Base-by-base conservation (phyloP, 345 rosid species). In the Acer yangbiense region DNA sequence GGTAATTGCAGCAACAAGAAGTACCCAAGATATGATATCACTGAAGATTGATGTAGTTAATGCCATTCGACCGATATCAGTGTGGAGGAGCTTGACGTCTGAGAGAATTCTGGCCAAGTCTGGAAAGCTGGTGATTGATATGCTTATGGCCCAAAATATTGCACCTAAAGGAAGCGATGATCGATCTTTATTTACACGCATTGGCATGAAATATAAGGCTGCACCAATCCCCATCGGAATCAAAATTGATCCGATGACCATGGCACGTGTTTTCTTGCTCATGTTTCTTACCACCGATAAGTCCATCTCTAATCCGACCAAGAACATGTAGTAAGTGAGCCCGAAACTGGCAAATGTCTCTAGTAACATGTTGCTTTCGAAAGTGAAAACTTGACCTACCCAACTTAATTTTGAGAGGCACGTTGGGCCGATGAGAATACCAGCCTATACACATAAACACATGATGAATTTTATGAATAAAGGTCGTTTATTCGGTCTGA, bases 261-360 rank as follows among this genome's bases (percentile, higher is more conserved):
- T 76, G 65, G 13, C 39, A 7, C 74, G 2, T 3, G 85, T 68
- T 39, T 69, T 79, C 61, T 32, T 69, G 23, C 43, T 78, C 12
- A 82, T 62, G 7, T 55, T 23, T 27, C 50, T 73, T 1, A 82
- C 9, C 10, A 58, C 55, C 4, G 71, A 41, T 21, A 84, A 29
- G 43, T 82, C 87, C 79, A 84, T 82, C 74, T 84, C 87, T 48
- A 82, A 70, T 3, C 87, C 87, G 17, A 82, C 79, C 14, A 84
- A 68, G 74, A 84, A 84, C 81, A 82, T 79, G 52, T 79, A 82
- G 32, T 79, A 77, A 65, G 78, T 80, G 3, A 79, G 27, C n/a
- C 78, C 83, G 11, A 79, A n/a, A 1, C 74, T 58, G 14, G 68
- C 83, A 52, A 81, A 65, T 13, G 83, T 76, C 64, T 76, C 78